These are phyloP conservation scores for Syncephalis fuscata DNA, from an alignment of 371 early-diverging fungal genomes.

Conservation along the genomic window DNA sequence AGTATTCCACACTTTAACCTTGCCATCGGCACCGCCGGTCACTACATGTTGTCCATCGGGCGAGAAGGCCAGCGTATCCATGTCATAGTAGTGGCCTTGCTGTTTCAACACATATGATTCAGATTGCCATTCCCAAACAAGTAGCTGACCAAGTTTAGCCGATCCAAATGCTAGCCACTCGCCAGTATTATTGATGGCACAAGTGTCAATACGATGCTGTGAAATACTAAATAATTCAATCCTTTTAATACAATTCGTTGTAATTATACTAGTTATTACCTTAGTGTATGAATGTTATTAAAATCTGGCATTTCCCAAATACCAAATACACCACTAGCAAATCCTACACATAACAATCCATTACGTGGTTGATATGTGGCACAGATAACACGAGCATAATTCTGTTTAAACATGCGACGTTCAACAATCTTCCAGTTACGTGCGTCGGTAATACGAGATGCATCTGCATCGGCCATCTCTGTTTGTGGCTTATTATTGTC, in stretches of 20 bases:
- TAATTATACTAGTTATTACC: too few relatives aligned
- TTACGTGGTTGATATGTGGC: slow-evolving; percentile 62
- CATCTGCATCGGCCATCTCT: slow-evolving; percentile 28
- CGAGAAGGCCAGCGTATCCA: slow-evolving; percentile 77
- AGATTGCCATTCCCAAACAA: slow-evolving; percentile 99
- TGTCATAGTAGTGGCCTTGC: slow-evolving; percentile 92
- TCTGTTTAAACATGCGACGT: slow-evolving; percentile 53
- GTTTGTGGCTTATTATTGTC: slow-evolving; percentile 15
- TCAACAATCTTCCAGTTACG: slow-evolving; percentile 40
- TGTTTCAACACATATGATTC: slow-evolving; percentile 96
- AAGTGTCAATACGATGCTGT: slow-evolving; percentile 76
- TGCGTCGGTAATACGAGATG: slow-evolving; percentile 13
- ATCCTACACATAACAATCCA: slow-evolving; percentile 77
- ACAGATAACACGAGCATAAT: slow-evolving; percentile 53
- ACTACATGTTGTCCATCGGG: slow-evolving; percentile 88
- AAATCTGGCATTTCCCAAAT: slow-evolving; percentile 92
- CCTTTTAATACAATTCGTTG: background rate
- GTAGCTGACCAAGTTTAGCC: slow-evolving; percentile 78
- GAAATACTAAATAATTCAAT: slow-evolving; percentile 52
- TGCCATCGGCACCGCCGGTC: slow-evolving; percentile 94
- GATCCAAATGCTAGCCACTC: slow-evolving; percentile 97
- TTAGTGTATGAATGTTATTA: slow-evolving; percentile 68
- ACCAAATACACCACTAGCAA: slow-evolving; percentile 86
- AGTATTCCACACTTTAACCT: slow-evolving; percentile 95
- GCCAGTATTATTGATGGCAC: slow-evolving; percentile 74